phyloP scores from a whole-genome alignment of 2,329 filamentous ascomycete species.

The Teratosphaeria nubilosa region DNA sequence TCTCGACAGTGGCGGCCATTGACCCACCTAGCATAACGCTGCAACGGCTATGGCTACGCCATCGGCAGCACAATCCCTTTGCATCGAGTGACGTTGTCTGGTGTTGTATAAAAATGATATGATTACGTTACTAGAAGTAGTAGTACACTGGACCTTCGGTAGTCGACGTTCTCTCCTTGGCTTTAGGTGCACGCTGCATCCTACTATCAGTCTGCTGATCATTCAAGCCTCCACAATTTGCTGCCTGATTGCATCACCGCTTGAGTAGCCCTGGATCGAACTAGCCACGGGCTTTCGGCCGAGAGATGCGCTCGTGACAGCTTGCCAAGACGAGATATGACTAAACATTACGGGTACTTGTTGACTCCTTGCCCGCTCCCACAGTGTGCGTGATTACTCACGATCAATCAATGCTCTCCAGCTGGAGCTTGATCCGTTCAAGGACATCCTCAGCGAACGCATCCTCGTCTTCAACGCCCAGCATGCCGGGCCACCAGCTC shows the following conservation, averaged over 20 bases:
- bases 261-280: too few species aligned
- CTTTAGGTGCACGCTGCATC: too few species aligned
- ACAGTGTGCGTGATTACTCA: not conserved
- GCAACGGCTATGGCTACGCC: not conserved
- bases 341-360: too few species aligned
- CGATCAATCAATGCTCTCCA: not conserved
- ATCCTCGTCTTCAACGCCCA: slow-evolving; percentile 28
- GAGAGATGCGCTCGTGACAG: not conserved
- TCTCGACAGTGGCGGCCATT: too few species aligned
- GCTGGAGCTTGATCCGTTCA: slow-evolving; percentile 4
- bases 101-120: not conserved
- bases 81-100: not conserved
- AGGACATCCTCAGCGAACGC: slow-evolving; percentile 15
- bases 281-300: too few species aligned
- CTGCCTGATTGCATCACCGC: too few species aligned
- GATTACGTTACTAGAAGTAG: not conserved
- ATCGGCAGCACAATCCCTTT: not conserved
- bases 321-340: not conserved
- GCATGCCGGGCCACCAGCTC: slow-evolving; percentile 35
- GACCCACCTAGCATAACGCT: not conserved
- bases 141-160: not conserved
- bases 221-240: too few species aligned
- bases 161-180: too few species aligned
- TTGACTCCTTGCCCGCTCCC: too few species aligned
- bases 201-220: too few species aligned